phyloP scores from a whole-genome alignment of 345 rosid genomes.

The Lepidium africanum region DNA sequence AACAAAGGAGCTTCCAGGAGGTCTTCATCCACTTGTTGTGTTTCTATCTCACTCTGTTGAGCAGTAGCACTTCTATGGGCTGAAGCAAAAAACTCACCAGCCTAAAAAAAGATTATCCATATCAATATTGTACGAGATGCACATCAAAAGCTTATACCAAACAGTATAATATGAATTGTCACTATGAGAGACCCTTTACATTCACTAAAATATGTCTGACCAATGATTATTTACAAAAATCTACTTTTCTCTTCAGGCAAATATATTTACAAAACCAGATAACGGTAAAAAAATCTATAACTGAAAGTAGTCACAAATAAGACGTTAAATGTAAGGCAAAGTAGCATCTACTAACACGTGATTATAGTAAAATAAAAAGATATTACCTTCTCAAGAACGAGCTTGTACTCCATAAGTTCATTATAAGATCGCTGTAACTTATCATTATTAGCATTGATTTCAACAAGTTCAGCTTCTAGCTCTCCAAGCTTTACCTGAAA shows the following conservation, averaged over 20 bases:
- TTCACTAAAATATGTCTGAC: neutral
- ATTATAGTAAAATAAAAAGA: neutral
- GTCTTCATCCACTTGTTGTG: slow-evolving; percentile 49
- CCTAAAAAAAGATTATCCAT: slow-evolving; percentile 33
- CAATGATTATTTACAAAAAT: neutral
- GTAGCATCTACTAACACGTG: neutral
- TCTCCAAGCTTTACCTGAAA: slow-evolving; percentile 72
- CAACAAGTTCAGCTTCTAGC: slow-evolving; percentile 81
- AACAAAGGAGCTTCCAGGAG: slow-evolving; percentile 71
- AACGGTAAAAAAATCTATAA: neutral
- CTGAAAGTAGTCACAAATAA: neutral
- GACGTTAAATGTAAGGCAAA: neutral
- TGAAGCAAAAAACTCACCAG: slow-evolving; percentile 72
- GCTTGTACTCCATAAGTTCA: slow-evolving; percentile 88
- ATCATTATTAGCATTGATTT: slow-evolving; percentile 87
- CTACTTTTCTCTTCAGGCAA: neutral
- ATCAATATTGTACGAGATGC: slow-evolving; percentile 5
- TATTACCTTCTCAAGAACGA: slow-evolving; percentile 78
- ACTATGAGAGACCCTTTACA: neutral
- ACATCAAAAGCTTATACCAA: neutral
- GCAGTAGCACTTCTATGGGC: slow-evolving; percentile 69
- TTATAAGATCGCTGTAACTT: slow-evolving; percentile 69
- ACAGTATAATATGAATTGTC: neutral
- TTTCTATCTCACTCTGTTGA: slow-evolving; percentile 65
- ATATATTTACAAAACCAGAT: neutral